A percentile compares a stretch with the other conserved stretches of the same genome.
Evolutionary conservation across 1,139 yeast species (phyloP).

Genomic region (Taphrina populina): DNA sequence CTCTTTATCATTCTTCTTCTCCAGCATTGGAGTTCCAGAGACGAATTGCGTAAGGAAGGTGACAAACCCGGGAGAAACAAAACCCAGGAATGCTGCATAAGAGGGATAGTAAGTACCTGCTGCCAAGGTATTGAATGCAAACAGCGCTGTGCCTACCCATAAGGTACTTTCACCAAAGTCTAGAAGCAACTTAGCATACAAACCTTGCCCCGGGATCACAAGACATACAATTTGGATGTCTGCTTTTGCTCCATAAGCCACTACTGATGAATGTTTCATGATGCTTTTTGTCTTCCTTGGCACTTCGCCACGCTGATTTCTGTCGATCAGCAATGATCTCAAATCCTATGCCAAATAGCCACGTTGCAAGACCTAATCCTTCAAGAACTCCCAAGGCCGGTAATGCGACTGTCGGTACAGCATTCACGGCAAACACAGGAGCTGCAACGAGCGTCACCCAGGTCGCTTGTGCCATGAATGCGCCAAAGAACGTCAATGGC

Average conservation of each 20-base stretch:
- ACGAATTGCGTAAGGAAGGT: slow-evolving; percentile 26
- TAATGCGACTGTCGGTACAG: slow-evolving; percentile 15
- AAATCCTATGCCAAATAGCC: slow-evolving; percentile 31
- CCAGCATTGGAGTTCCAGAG: slow-evolving; percentile 32
- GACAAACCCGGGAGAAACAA: slow-evolving; percentile 21
- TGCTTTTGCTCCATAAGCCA: slow-evolving; percentile 20
- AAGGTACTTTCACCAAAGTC: slow-evolving; percentile 31
- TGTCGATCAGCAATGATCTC: slow-evolving; percentile 31
- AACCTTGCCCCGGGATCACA: too few relatives aligned
- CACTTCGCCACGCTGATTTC: slow-evolving; percentile 26
- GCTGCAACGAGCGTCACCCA: slow-evolving; percentile 33
- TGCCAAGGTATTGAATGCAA: slow-evolving; percentile 17
- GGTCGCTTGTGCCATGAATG: slow-evolving; percentile 32
- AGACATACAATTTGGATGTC: slow-evolving; percentile 27
- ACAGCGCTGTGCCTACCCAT: slow-evolving; percentile 26
- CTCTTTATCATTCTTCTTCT: slow-evolving; percentile 28
- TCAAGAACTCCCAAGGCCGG: slow-evolving; percentile 27
- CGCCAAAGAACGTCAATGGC: slow-evolving; percentile 26
- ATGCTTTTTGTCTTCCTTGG: slow-evolving; percentile 29
- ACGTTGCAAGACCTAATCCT: slow-evolving; percentile 12
- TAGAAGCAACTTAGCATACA: too few relatives aligned
- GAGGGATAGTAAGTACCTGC: slow-evolving; percentile 13
- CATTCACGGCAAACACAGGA: slow-evolving; percentile 30
- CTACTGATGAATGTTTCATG: slow-evolving; percentile 17
- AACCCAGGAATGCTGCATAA: slow-evolving; percentile 25